Percentiles rank a stretch among this genome's conserved stretches.
phyloP scores from a whole-genome alignment of 2,329 filamentous ascomycete genomes.

The Penicillium sp. region DNA sequence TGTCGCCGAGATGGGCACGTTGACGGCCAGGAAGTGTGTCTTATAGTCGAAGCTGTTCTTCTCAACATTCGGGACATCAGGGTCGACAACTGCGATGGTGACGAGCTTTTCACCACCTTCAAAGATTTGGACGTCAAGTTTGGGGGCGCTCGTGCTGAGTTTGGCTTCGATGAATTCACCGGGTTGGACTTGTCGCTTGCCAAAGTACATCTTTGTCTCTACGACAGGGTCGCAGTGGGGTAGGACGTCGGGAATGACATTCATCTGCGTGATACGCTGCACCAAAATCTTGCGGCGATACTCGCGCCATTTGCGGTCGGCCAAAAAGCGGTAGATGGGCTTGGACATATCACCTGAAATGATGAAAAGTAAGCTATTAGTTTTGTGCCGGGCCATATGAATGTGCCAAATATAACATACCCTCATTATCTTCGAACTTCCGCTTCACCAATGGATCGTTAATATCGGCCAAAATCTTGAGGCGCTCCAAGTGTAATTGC shows the following conservation, averaged over 20 bases:
- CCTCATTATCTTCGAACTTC: constrained; percentile 85
- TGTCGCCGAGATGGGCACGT: constrained; percentile 64
- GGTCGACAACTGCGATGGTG: constrained; percentile 80
- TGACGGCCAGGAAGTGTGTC: constrained; percentile 83
- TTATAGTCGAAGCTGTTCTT: constrained; percentile 74
- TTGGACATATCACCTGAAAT: constrained; percentile 84
- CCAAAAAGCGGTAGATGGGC: constrained; percentile 89
- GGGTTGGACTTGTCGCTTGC: constrained; percentile 65
- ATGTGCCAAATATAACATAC: constrained; percentile 49
- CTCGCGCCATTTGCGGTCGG: constrained; percentile 80
- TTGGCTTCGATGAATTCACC: constrained; percentile 75
- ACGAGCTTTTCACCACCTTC: constrained; percentile 77
- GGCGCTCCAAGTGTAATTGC: constrained; percentile 67
- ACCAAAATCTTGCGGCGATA: constrained; percentile 76
- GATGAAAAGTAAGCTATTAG: constrained; percentile 21
- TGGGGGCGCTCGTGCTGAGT: constrained; percentile 70
- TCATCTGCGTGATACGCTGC: constrained; percentile 84
- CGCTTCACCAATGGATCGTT: constrained; percentile 94
- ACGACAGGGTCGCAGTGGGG: constrained; percentile 73
- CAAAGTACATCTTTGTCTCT: constrained; percentile 81
- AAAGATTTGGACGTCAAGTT: constrained; percentile 81
- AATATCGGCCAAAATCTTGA: constrained; percentile 89
- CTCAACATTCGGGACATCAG: constrained; percentile 80
- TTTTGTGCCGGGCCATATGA: neutral
- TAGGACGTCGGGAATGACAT: constrained; percentile 83